Conservation (phyloP, 2,329 filamentous ascomycete species). For the Curvularia sp. region DNA sequence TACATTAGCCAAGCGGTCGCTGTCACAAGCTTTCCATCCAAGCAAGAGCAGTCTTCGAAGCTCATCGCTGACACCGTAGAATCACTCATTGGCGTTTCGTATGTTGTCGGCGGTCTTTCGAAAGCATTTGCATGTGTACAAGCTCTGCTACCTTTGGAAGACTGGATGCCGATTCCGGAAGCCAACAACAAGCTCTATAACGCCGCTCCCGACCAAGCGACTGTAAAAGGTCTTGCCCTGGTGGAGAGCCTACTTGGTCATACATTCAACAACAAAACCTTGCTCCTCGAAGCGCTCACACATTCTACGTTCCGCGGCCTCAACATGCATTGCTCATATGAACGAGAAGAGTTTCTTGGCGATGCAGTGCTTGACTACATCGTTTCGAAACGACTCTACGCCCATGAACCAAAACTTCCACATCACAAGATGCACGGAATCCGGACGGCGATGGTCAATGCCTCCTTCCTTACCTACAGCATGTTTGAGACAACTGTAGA, state of each 20-base stretch:
- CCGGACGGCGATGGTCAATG: conserved; percentile 79
- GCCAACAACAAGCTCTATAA: conserved; percentile 39
- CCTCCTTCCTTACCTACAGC: conserved; percentile 78
- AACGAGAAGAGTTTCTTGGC: conserved; percentile 87
- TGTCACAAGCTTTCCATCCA: conserved; percentile 7
- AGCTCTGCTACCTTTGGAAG: conserved; percentile 68
- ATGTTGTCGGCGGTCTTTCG: conserved; percentile 69
- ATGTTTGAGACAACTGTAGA: conserved; percentile 65
- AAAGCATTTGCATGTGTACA: conserved; percentile 69
- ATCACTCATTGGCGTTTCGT: conserved; percentile 79
- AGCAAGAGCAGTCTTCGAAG: conserved; percentile 71
- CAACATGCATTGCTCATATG: conserved; percentile 62
- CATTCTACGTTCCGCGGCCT: conserved; percentile 67
- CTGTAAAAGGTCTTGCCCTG: conserved; percentile 34
- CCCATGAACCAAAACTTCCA: conserved; percentile 56
- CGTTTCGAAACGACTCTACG: conserved; percentile 69
- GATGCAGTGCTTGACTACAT: conserved; percentile 85
- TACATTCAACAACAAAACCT: conserved; percentile 67
- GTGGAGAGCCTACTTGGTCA: conserved; percentile 76
- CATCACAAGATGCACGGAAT: conserved; percentile 76
- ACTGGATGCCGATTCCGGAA: conserved; percentile 43
- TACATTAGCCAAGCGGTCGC: conserved; percentile 60
- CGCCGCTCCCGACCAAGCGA: conserved; percentile 23
- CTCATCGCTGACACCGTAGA: conserved; percentile 87
- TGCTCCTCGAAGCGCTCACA: conserved; percentile 81